These are phyloP conservation scores for Erythrophleum fordii DNA, from an alignment of 306 rosid genomes.

Conservation along the genomic window DNA sequence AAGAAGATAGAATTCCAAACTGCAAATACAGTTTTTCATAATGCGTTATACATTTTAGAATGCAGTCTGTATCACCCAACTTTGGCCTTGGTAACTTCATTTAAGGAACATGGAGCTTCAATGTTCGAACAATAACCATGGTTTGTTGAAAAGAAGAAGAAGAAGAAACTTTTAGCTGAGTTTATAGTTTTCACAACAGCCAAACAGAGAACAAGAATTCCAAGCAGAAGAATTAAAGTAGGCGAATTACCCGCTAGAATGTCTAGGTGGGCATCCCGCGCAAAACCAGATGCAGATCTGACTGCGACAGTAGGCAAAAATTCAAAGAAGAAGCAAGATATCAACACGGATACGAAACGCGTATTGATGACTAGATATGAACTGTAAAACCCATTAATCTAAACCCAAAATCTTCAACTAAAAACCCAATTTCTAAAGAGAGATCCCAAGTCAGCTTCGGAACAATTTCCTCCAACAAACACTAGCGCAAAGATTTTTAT, in stretches of 20 bases:
- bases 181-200: conserved; percentile 33
- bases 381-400: conserved; percentile 71
- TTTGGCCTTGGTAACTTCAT: conserved; percentile 12
- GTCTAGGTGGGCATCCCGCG: conserved; percentile 47
- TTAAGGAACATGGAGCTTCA: conserved; percentile 30
- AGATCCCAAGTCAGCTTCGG: conserved; percentile 46
- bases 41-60: background rate
- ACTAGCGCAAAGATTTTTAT: conserved; percentile 41
- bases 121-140: background rate
- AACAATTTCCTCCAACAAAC: conserved; percentile 53
- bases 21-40: conserved; percentile 13
- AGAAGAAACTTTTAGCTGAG: conserved; percentile 25
- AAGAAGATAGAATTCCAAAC: conserved; percentile 31
- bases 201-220: conserved; percentile 58
- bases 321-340: conserved; percentile 33
- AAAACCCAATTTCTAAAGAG: conserved; percentile 35
- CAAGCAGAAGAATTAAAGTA: conserved; percentile 42
- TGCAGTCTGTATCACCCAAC: conserved; percentile 20
- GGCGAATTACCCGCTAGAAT: conserved; percentile 61
- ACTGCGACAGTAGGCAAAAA: conserved; percentile 56
- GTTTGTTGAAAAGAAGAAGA: background rate
- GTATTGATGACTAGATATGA: conserved; percentile 78
- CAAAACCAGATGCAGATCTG: conserved; percentile 64
- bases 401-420: conserved; percentile 48
- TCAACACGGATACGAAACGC: conserved; percentile 69